Evolutionary conservation across 306 rosid species (phyloP).

Genomic region (Rosa multiflora): DNA sequence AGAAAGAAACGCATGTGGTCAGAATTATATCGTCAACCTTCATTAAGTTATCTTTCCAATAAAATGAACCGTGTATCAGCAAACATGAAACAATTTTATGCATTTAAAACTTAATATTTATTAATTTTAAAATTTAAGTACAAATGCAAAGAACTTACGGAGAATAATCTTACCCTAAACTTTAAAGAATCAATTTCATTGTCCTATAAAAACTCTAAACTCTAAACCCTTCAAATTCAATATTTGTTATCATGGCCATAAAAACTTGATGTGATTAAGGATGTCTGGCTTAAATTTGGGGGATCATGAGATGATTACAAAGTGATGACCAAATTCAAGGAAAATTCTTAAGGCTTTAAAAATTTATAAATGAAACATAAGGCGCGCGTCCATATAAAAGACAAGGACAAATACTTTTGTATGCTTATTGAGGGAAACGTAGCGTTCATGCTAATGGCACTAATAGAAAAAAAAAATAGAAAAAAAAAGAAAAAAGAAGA

Average conservation of each 20-base stretch:
- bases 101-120: too few relatives aligned
- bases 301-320: neutral
- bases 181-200: too few relatives aligned
- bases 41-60: too few relatives aligned
- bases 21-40: too few relatives aligned
- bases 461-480: neutral
- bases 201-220: too few relatives aligned
- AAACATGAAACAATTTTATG: too few relatives aligned
- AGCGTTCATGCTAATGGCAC: constrained; percentile 24
- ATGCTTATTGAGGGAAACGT: constrained; percentile 21
- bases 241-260: neutral
- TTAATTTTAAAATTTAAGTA: too few relatives aligned
- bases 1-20: too few relatives aligned
- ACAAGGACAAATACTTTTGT: constrained; percentile 45
- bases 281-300: neutral
- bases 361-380: neutral
- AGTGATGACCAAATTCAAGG: neutral
- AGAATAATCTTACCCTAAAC: too few relatives aligned
- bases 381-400: constrained; percentile 12
- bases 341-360: neutral
- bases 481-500: neutral
- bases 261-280: neutral
- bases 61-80: too few relatives aligned
- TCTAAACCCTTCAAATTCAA: too few relatives aligned
- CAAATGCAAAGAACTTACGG: too few relatives aligned